These are phyloP conservation scores for Sugiyamaella qingdaonensis DNA, from an alignment of 805 yeast genomes.

Conservation along the genomic window DNA sequence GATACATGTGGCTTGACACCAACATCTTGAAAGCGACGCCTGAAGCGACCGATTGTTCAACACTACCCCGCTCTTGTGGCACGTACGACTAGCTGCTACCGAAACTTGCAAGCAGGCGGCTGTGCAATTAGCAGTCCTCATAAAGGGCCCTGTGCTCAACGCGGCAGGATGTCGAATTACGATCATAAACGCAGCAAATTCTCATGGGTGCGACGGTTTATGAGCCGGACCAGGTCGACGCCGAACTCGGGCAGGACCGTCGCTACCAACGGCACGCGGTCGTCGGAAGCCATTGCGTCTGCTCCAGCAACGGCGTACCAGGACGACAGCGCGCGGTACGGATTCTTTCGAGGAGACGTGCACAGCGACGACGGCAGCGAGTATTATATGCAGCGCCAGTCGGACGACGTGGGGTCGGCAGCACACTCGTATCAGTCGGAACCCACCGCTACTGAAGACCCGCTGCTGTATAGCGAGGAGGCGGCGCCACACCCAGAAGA, in stretches of 20 bases:
- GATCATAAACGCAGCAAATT: constrained; percentile 13
- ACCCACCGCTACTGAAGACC: neutral
- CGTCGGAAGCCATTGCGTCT: neutral
- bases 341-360: neutral
- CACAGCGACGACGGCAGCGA: neutral
- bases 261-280: neutral
- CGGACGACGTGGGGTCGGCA: neutral
- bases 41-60: no score
- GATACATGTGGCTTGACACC: no score
- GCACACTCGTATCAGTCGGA: constrained; percentile 1
- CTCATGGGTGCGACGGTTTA: constrained; percentile 20
- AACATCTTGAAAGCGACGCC: no score
- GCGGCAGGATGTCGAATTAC: constrained; percentile 2
- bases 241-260: neutral
- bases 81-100: no score
- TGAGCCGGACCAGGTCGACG: constrained; percentile 6
- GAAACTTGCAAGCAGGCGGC: no score
- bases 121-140: no score
- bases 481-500: neutral
- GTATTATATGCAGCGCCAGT: neutral
- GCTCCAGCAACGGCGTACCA: neutral
- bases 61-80: no score
- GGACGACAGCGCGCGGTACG: neutral
- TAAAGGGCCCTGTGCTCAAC: neutral
- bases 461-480: neutral